A percentile compares a stretch with the other conserved stretches of the same genome.
Conservation (phyloP, 192 early-diverging fungal genomes). For the Linnemannia hyalina region DNA sequence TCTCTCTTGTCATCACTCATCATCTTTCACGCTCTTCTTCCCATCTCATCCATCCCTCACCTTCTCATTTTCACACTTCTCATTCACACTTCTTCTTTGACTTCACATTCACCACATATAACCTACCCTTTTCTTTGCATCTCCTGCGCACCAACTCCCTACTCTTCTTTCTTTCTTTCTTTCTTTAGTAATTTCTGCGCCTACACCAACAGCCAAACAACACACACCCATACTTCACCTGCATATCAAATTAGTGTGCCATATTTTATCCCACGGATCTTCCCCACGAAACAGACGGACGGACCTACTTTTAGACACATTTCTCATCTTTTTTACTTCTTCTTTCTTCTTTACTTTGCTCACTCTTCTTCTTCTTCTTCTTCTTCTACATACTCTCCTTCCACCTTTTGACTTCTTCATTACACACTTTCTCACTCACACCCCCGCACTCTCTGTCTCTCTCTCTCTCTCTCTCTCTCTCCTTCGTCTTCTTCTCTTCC, state of each 20-base stretch:
- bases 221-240: not conserved
- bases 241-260: not conserved
- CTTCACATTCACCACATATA: not conserved
- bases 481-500: not conserved
- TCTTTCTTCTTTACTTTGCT: not conserved
- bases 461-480: not conserved
- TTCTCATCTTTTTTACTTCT: slow-evolving; percentile 1
- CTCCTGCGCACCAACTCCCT: not conserved
- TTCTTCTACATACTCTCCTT: not conserved
- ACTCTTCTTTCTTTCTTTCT: not conserved
- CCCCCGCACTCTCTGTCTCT: not conserved
- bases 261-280: not conserved
- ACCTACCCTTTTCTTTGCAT: not conserved
- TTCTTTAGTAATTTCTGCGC: not conserved
- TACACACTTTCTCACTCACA: not conserved
- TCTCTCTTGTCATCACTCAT: not conserved
- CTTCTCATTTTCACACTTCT: not conserved
- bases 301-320: not conserved
- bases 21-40: not conserved
- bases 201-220: too few relatives aligned
- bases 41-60: not conserved
- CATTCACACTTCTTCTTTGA: not conserved
- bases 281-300: not conserved
- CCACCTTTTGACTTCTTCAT: not conserved
- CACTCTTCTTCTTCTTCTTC: not conserved